phyloP scores from a whole-genome alignment of 1,284 basidiomycete species.

The Heimioporus retisporus region DNA sequence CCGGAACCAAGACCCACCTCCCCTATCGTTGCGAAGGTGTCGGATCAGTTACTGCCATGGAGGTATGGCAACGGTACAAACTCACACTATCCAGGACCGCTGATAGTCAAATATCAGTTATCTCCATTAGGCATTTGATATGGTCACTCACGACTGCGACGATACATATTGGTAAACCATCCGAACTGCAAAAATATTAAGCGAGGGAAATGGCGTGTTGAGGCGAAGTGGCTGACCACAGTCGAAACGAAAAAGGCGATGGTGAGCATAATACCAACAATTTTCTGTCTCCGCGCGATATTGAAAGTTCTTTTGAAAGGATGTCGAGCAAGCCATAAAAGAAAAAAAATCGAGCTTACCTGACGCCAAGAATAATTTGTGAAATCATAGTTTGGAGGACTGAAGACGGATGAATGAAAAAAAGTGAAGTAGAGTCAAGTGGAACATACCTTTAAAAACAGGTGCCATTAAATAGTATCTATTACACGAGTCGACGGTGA shows the following conservation, averaged over 20 bases:
- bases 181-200: slow-evolving; percentile 30
- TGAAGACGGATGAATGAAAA: slow-evolving; percentile 5
- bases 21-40: slow-evolving; percentile 27
- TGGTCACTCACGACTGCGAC: slow-evolving; percentile 35
- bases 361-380: slow-evolving; percentile 45
- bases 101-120: slow-evolving; percentile 21
- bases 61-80: slow-evolving; percentile 12
- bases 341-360: slow-evolving; percentile 17
- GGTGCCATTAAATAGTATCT: slow-evolving; percentile 43
- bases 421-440: too few relatives aligned
- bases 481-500: slow-evolving; percentile 39
- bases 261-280: slow-evolving; percentile 32
- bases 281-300: slow-evolving; percentile 36
- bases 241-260: slow-evolving; percentile 32
- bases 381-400: slow-evolving; percentile 48
- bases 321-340: slow-evolving; percentile 1
- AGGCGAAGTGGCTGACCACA: slow-evolving; percentile 19
- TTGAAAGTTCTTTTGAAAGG: slow-evolving; percentile 41
- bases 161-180: slow-evolving; percentile 44
- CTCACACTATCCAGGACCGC: slow-evolving; percentile 34
- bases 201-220: neutral
- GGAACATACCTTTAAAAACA: slow-evolving; percentile 46
- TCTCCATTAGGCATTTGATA: neutral
- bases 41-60: slow-evolving; percentile 14
- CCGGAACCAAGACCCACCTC: slow-evolving; percentile 28